Percentiles rank a stretch among this genome's conserved stretches.
These are phyloP conservation scores for Urostyla sp. DNA, from an alignment of 73 alveolate genomes.

Conservation along the genomic window DNA sequence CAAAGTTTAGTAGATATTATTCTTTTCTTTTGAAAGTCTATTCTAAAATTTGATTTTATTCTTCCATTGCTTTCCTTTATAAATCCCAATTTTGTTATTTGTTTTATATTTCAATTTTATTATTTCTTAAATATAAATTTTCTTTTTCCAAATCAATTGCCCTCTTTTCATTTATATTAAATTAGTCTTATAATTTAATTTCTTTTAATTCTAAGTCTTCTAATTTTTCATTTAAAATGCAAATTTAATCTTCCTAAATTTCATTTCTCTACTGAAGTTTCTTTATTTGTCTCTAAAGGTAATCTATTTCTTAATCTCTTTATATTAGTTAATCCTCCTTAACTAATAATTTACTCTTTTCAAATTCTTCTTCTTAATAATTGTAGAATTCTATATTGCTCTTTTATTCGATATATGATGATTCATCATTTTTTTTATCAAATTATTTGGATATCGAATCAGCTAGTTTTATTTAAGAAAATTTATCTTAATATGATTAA, in stretches of 20 bases:
- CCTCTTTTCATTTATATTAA: background rate
- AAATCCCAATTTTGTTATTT: background rate
- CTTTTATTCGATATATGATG: no score
- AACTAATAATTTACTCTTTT: no score
- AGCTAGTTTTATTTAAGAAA: no score
- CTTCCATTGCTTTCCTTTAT: background rate
- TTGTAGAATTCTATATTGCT: no score
- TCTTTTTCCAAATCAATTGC: constrained; percentile 1
- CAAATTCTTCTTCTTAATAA: no score
- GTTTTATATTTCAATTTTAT: background rate
- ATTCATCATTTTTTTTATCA: no score
- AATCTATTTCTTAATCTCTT: background rate
- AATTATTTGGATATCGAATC: no score
- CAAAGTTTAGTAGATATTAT: background rate
- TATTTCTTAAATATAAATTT: background rate
- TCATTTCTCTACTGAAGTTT: background rate
- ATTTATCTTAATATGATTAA: no score
- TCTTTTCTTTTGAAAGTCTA: background rate
- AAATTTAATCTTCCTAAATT: background rate
- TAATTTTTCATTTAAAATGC: background rate
- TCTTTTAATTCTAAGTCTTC: background rate
- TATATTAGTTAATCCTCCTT: no score
- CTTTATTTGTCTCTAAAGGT: background rate
- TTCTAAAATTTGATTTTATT: background rate
- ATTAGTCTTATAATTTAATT: background rate